phyloP scores from a whole-genome alignment of 352 stramenopile genomes.

The Phytophthora podocarpi region DNA sequence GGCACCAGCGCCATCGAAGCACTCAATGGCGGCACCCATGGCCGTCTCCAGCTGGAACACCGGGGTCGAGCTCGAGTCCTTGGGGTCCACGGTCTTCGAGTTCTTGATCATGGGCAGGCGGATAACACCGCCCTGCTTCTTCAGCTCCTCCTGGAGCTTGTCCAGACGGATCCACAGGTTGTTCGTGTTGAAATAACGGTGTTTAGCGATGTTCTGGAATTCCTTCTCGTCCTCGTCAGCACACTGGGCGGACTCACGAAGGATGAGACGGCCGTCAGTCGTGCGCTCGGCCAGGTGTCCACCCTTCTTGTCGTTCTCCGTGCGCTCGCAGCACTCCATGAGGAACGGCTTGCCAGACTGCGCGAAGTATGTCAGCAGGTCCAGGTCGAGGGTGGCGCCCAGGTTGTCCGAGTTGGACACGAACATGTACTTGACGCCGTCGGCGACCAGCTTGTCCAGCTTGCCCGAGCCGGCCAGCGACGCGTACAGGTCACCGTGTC shows the following conservation, averaged over 20 bases:
- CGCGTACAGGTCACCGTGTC: conserved; percentile 87
- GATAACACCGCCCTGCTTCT: conserved; percentile 82
- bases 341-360: conserved; percentile 90
- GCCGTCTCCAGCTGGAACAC: conserved; percentile 90
- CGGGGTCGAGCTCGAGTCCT: conserved; percentile 81
- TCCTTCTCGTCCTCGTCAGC: conserved; percentile 78
- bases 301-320: conserved; percentile 99
- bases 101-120: conserved; percentile 90
- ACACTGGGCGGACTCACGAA: conserved; percentile 92
- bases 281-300: conserved; percentile 94
- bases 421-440: conserved; percentile 92
- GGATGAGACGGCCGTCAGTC: conserved; percentile 94
- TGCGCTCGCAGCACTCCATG: conserved; percentile 97
- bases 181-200: conserved; percentile 92
- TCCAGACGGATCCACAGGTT: conserved; percentile 90
- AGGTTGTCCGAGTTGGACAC: conserved; percentile 92
- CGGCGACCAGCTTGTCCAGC: conserved; percentile 83
- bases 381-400: conserved; percentile 80
- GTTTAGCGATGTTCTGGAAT: conserved; percentile 90
- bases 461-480: conserved; percentile 86
- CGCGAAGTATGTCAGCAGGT: conserved; percentile 89
- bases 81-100: conserved; percentile 87
- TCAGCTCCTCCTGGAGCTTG: conserved; percentile 82
- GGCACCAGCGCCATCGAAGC: conserved; percentile 84
- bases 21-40: conserved; percentile 89